Conservation (phyloP, 176 grass and related monocot species). For the Oryza longistaminata region DNA sequence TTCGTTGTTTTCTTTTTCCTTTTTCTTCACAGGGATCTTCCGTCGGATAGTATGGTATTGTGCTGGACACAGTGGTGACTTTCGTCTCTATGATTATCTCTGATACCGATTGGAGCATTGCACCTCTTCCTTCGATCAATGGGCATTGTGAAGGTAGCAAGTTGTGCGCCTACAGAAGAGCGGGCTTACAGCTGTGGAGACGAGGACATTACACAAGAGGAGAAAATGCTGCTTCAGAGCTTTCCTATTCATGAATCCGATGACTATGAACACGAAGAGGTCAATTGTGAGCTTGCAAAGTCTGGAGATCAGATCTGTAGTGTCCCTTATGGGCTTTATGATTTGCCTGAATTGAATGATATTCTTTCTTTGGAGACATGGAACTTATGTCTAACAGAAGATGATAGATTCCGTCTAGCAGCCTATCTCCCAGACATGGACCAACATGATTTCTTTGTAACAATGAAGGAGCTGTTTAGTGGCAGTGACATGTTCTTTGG, state of each 20-base stretch:
- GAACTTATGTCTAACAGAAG: slow-evolving; percentile 80
- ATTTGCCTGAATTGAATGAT: slow-evolving; percentile 57
- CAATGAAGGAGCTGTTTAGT: slow-evolving; percentile 65
- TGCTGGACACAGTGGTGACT: background rate
- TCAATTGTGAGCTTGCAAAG: slow-evolving; percentile 64
- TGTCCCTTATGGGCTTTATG: slow-evolving; percentile 83
- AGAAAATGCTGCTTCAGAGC: slow-evolving; percentile 42
- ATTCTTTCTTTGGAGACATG: slow-evolving; percentile 79
- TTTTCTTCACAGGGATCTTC: slow-evolving; percentile 36
- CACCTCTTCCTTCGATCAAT: slow-evolving; percentile 30
- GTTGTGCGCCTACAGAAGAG: background rate
- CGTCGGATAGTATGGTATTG: slow-evolving; percentile 14
- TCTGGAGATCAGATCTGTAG: slow-evolving; percentile 58
- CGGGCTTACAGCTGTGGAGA: slow-evolving; percentile 16
- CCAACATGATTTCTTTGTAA: slow-evolving; percentile 46
- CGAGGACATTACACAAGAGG: slow-evolving; percentile 51
- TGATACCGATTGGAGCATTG: background rate
- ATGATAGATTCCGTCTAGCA: slow-evolving; percentile 67
- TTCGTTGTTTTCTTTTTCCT: background rate
- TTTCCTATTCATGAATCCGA: slow-evolving; percentile 42
- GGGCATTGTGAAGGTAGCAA: slow-evolving; percentile 65
- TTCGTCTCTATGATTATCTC: slow-evolving; percentile 31
- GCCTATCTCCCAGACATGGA: slow-evolving; percentile 81
- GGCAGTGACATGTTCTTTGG: slow-evolving; percentile 70
- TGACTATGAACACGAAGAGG: slow-evolving; percentile 52